Conservation (phyloP, 257 asterid genomes). For the Nicotiana noctiflora region DNA sequence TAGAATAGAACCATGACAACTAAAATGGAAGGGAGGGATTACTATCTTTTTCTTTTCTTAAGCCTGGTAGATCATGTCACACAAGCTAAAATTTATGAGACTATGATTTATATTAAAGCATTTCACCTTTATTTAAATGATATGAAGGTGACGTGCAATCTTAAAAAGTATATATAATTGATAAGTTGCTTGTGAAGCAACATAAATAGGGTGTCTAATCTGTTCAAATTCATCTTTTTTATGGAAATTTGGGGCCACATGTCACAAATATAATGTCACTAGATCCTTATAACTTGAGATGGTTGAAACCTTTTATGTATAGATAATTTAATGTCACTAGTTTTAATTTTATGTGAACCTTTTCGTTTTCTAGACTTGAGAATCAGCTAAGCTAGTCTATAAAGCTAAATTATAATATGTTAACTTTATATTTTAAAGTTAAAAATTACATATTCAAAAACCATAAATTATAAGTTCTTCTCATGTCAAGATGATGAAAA, state of each 20-base stretch:
- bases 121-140: conserved; percentile 8
- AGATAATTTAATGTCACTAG: no score
- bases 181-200: conserved; percentile 14
- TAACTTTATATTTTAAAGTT: no score
- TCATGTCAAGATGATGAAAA: no score
- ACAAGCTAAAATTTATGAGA: background rate
- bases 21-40: no score
- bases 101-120: background rate
- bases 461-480: no score
- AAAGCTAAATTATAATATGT: no score
- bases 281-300: background rate
- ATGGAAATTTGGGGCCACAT: conserved; percentile 4
- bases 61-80: background rate
- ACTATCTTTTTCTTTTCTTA: background rate
- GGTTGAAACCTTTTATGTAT: background rate
- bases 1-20: no score
- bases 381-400: no score
- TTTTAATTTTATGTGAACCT: no score
- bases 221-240: conserved; percentile 2
- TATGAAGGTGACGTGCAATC: conserved; percentile 6
- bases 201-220: conserved; percentile 8
- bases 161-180: background rate
- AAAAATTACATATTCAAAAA: no score
- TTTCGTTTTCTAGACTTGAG: no score
- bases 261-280: background rate